phyloP scores from a whole-genome alignment of 805 yeast species.

The Schizosaccharomyces japonicus region DNA sequence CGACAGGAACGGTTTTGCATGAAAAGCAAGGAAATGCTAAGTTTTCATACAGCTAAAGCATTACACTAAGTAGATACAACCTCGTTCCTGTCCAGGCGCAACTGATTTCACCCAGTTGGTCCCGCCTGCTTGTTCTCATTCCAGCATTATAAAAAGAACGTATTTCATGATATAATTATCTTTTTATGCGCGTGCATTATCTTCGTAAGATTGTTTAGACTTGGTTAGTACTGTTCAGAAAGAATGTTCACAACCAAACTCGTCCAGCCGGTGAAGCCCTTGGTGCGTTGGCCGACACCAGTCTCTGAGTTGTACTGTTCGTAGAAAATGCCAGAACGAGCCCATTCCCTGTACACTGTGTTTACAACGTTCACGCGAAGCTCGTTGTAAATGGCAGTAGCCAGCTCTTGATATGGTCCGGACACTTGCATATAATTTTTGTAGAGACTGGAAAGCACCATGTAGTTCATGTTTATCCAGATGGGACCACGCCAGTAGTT shows the following conservation, averaged over 20 bases:
- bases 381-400: conserved; percentile 28
- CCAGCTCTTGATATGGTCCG: conserved; percentile 18
- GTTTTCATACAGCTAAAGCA: too few relatives aligned
- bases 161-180: too few relatives aligned
- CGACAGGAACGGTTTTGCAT: too few relatives aligned
- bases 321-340: conserved; percentile 58
- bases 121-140: too few relatives aligned
- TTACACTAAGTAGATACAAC: too few relatives aligned
- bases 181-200: too few relatives aligned
- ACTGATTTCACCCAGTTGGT: too few relatives aligned
- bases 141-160: too few relatives aligned
- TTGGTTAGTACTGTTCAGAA: conserved; percentile 28
- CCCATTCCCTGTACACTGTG: conserved; percentile 49
- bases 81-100: too few relatives aligned
- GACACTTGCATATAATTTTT: conserved; percentile 25
- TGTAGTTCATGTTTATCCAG: conserved; percentile 79
- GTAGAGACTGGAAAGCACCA: conserved; percentile 42
- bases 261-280: conserved; percentile 89
- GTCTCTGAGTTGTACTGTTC: conserved; percentile 66
- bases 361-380: conserved; percentile 44
- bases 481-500: conserved; percentile 91
- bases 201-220: too few relatives aligned
- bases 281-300: conserved; percentile 57
- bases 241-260: conserved; percentile 57
- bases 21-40: too few relatives aligned